Evolutionary conservation across 495 filamentous ascomycete species (phyloP).

Genomic region (Neurospora sp.): DNA sequence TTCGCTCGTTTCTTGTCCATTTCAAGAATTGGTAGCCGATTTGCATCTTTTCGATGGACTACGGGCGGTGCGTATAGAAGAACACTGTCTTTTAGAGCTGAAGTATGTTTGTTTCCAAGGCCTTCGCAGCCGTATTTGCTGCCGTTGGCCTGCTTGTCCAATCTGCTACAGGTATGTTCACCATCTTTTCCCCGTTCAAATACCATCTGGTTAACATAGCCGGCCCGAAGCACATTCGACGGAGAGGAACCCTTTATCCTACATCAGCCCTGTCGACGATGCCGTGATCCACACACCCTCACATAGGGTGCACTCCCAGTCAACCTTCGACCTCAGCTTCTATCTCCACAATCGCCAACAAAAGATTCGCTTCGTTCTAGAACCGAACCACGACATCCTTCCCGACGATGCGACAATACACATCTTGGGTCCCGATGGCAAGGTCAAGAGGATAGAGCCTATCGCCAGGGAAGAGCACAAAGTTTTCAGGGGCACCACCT

Average conservation of each 20-base stretch:
- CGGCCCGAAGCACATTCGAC: constrained; percentile 53
- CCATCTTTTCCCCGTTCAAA: not conserved
- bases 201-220: constrained; percentile 3
- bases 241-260: constrained; percentile 64
- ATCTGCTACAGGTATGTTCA: constrained; percentile 20
- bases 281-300: constrained; percentile 68
- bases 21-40: not conserved
- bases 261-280: constrained; percentile 64
- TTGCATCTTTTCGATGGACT: not conserved
- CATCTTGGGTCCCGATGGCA: constrained; percentile 62
- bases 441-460: constrained; percentile 46
- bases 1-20: not conserved
- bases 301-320: constrained; percentile 65
- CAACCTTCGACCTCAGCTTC: constrained; percentile 77
- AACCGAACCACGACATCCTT: constrained; percentile 89
- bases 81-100: not conserved
- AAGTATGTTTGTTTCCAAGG: constrained; percentile 26
- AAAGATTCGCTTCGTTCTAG: constrained; percentile 66
- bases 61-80: not conserved
- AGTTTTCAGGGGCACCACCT: constrained; percentile 74
- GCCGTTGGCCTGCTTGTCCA: constrained; percentile 21
- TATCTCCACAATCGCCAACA: constrained; percentile 55
- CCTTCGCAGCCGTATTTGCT: constrained; percentile 24
- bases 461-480: constrained; percentile 64
- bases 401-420: constrained; percentile 62